phyloP scores from a whole-genome alignment of 179 eudicot species.

The Silene vulgaris region DNA sequence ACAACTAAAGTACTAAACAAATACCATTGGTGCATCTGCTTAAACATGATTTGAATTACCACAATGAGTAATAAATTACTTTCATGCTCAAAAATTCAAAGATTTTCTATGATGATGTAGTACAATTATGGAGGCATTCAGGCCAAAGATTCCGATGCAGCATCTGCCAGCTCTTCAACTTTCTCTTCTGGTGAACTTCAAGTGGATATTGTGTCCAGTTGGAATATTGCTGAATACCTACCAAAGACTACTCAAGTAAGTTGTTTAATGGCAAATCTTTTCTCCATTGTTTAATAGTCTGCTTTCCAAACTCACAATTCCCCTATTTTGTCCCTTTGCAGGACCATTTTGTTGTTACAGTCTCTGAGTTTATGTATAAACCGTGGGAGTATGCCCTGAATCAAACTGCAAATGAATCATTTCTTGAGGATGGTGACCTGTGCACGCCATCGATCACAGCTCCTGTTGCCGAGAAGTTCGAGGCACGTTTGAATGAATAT shows the following conservation, averaged over 20 bases:
- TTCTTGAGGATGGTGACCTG: conserved; percentile 43
- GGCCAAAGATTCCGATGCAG: conserved; percentile 47
- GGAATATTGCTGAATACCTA: conserved; percentile 81
- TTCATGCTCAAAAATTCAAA: not conserved
- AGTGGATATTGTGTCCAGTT: conserved; percentile 74
- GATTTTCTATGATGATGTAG: conserved; percentile 32
- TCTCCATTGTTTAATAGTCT: not conserved
- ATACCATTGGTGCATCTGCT: not conserved
- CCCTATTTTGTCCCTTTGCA: conserved; percentile 27
- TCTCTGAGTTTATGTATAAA: conserved; percentile 78
- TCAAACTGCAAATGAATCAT: conserved; percentile 48
- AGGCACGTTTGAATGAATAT: conserved; percentile 50
- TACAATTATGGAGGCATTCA: conserved; percentile 96
- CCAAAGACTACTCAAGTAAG: conserved; percentile 72
- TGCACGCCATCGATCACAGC: conserved; percentile 93
- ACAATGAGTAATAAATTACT: not conserved
- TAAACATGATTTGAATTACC: not conserved
- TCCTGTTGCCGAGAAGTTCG: conserved; percentile 76
- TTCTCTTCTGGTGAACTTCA: conserved; percentile 40
- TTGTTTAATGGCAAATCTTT: not conserved
- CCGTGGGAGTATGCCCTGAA: conserved; percentile 81
- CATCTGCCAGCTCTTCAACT: conserved; percentile 36
- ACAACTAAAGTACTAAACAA: not conserved
- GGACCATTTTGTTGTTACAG: conserved; percentile 75
- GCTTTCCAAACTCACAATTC: not conserved